These are phyloP conservation scores for Pyrenula massariospora DNA, from an alignment of 495 filamentous ascomycete genomes.

Conservation along the genomic window DNA sequence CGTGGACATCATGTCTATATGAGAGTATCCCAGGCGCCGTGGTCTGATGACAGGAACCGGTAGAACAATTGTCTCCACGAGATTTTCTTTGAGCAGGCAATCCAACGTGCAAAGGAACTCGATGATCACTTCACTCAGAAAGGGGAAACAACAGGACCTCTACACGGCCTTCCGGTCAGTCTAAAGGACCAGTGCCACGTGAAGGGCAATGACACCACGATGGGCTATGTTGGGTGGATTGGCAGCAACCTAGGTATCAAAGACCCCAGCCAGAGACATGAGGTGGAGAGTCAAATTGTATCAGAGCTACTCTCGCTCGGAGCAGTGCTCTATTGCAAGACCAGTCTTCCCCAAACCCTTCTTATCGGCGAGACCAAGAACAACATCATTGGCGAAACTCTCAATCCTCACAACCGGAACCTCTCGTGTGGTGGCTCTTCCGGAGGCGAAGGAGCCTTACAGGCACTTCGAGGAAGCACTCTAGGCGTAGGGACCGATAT, in stretches of 20 bases:
- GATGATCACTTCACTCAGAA: slow-evolving; percentile 13
- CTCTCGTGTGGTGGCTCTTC: slow-evolving; percentile 41
- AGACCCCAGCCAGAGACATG: slow-evolving; percentile 5
- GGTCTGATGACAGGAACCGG: no score
- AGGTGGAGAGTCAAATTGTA: slow-evolving; percentile 9
- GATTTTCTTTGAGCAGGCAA: slow-evolving; percentile 20
- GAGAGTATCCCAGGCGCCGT: no score
- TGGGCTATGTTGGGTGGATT: slow-evolving; percentile 5
- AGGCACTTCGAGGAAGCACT: slow-evolving; percentile 38
- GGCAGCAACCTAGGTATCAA: slow-evolving; percentile 1
- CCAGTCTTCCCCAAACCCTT: slow-evolving; percentile 43
- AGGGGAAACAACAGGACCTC: slow-evolving; percentile 12
- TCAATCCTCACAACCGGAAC: slow-evolving; percentile 38
- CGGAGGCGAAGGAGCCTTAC: slow-evolving; percentile 48
- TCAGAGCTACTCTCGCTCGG: slow-evolving; percentile 9
- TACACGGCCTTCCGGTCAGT: slow-evolving; percentile 16
- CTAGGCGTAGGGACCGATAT: slow-evolving; percentile 48
- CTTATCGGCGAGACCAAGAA: slow-evolving; percentile 43
- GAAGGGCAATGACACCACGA: slow-evolving; percentile 11
- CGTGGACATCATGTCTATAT: no score
- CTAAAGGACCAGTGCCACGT: slow-evolving; percentile 17
- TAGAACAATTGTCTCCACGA: slow-evolving; percentile 24
- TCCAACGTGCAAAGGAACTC: slow-evolving; percentile 15
- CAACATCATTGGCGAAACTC: slow-evolving; percentile 40
- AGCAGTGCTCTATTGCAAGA: slow-evolving; percentile 31